Evolutionary conservation across 345 rosid species (phyloP), one percentile per base, ranked within the genome.

Genomic region (Viola odorata): DNA sequence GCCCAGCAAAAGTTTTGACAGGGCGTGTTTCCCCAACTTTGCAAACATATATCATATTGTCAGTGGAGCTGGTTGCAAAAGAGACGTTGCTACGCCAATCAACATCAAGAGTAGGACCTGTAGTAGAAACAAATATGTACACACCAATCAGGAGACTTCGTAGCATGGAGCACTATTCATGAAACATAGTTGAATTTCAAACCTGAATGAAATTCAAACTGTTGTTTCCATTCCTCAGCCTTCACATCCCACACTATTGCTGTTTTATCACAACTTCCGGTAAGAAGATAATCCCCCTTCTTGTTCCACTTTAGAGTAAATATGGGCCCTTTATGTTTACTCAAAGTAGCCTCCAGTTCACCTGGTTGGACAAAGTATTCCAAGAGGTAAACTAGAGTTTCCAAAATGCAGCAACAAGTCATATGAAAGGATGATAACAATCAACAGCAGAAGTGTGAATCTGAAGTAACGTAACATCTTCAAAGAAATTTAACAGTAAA

Each of bases 281-380:
- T 91, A 48, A 95, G 91, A 76, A 95, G 96, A 78, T 84, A 95
- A 77, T 95, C 98, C 54, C 99, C 96, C 78, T 91, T 95, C 81
- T 91, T 95, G 80, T 95, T 95, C 99, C 99, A 95, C 81, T 95
- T 95, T n/a, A 95, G 78, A 62, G 99, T 88, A 77, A 95, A 95
- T 52, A 95, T 87, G 49, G 99, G 96, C 45, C 96, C 99, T 70
- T 86, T 88, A 74, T 95, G 99, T 70, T 89, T 95, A 73, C 84
- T 91, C 75, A 95, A 68, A 16, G 96, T 88, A 75, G 84, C 74
- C 78, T 70, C 91, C 62, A 91, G 71, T 17, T 95, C 97, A 50
- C 99, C 99, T 95, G 69, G 23, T 68, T 61, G 65, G 50, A 16
- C 7, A 14, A 58, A 58, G 63, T 40, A 32, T 41, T 50, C 58